Percentiles rank a stretch among this genome's conserved stretches.
These are phyloP conservation scores for Rhodotorula sp. DNA, from an alignment of 1,284 basidiomycete genomes.

Conservation along the genomic window DNA sequence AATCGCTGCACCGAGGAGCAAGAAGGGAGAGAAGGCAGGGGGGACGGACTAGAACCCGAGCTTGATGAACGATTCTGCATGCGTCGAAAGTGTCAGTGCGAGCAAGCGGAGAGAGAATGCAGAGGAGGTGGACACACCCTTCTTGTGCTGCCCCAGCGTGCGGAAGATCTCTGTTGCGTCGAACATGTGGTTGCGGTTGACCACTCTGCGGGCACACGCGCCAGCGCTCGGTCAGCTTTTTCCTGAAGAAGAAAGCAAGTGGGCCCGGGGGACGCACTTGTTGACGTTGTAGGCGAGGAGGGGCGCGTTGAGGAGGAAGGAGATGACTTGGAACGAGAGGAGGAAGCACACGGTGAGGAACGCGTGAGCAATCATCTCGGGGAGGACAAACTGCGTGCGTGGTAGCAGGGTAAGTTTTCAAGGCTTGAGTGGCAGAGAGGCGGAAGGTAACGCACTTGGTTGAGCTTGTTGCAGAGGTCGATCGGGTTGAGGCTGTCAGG, in stretches of 20 bases:
- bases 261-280: slow-evolving; percentile 76
- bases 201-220: slow-evolving; percentile 67
- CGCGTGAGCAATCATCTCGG: slow-evolving; percentile 93
- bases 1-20: neutral
- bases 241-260: neutral
- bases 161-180: slow-evolving; percentile 99
- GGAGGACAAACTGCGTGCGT: slow-evolving; percentile 80
- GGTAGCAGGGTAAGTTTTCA: too few relatives aligned
- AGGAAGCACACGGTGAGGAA: slow-evolving; percentile 81
- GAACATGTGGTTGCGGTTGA: slow-evolving; percentile 95
- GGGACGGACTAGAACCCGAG: slow-evolving; percentile 73
- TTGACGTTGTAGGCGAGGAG: slow-evolving; percentile 89
- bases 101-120: neutral
- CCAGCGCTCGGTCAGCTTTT: too few relatives aligned
- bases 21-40: neutral
- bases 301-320: slow-evolving; percentile 88
- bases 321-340: slow-evolving; percentile 92
- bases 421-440: neutral
- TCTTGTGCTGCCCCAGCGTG: slow-evolving; percentile 90
- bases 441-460: slow-evolving; percentile 66
- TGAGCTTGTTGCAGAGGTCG: slow-evolving; percentile 99
- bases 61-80: slow-evolving; percentile 79
- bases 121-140: slow-evolving; percentile 55
- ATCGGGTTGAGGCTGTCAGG: slow-evolving; percentile 98
- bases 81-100: neutral